These are phyloP conservation scores for Microascus cirrosus DNA, from an alignment of 2,329 filamentous ascomycete genomes.

Conservation along the genomic window DNA sequence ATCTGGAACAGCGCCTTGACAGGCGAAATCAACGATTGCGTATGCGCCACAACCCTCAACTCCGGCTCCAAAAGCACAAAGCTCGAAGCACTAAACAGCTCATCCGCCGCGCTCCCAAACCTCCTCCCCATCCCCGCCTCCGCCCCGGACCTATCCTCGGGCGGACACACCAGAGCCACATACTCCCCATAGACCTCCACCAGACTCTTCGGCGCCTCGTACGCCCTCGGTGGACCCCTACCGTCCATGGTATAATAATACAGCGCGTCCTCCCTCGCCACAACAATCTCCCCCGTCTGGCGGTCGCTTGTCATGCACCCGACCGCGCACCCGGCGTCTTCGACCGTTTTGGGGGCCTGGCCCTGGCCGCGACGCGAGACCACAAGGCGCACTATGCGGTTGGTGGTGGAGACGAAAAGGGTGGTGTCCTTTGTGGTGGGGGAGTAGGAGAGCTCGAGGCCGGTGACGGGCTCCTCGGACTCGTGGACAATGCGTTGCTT, in stretches of 20 bases:
- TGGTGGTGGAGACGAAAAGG: slow-evolving; percentile 86
- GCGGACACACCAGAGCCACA: slow-evolving; percentile 75
- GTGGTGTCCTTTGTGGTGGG: slow-evolving; percentile 47
- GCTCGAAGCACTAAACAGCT: slow-evolving; percentile 74
- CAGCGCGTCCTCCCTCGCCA: slow-evolving; percentile 90
- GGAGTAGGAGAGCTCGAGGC: slow-evolving; percentile 63
- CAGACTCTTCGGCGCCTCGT: slow-evolving; percentile 80
- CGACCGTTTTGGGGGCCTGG: slow-evolving; percentile 75
- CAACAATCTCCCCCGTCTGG: slow-evolving; percentile 70
- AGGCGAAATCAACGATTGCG: slow-evolving; percentile 71
- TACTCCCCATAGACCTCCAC: slow-evolving; percentile 76
- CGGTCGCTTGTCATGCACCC: slow-evolving; percentile 88
- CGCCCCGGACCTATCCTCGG: slow-evolving; percentile 19
- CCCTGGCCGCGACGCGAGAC: slow-evolving; percentile 85
- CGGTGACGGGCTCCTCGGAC: slow-evolving; percentile 91
- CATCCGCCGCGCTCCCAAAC: slow-evolving; percentile 65
- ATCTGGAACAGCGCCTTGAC: slow-evolving; percentile 72
- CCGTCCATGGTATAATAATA: slow-evolving; percentile 86
- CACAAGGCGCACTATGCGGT: slow-evolving; percentile 72
- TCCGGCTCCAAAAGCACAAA: slow-evolving; percentile 91
- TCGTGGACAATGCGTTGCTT: slow-evolving; percentile 93
- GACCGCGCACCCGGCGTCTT: slow-evolving; percentile 83
- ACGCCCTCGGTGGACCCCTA: slow-evolving; percentile 77
- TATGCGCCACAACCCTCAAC: slow-evolving; percentile 79
- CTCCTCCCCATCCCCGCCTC: slow-evolving; percentile 55